phyloP scores from a whole-genome alignment of 768 basidiomycete species.

The Rickenella mellea region DNA sequence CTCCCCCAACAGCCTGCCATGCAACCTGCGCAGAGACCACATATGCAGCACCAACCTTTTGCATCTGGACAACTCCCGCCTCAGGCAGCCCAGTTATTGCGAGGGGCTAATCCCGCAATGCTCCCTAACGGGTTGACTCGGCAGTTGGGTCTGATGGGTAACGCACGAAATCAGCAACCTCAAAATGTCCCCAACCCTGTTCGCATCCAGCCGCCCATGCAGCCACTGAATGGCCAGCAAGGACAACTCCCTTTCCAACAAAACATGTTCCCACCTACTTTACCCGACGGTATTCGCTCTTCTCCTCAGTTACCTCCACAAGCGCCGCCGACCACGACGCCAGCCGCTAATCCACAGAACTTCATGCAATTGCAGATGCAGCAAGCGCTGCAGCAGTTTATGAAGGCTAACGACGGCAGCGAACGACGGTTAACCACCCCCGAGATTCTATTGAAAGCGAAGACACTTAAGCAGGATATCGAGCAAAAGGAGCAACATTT shows the following conservation, averaged over 20 bases:
- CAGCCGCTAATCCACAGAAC: constrained; percentile 3
- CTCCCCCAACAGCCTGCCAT: constrained; percentile 21
- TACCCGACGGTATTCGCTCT: constrained; percentile 38
- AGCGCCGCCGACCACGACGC: constrained; percentile 11
- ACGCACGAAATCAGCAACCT: constrained; percentile 33
- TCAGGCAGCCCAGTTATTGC: constrained; percentile 15
- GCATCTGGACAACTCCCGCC: constrained; percentile 25
- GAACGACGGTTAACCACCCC: background rate
- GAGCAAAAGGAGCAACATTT: too few species aligned
- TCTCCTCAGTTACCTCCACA: constrained; percentile 26
- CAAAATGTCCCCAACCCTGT: constrained; percentile 27
- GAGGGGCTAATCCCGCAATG: constrained; percentile 20
- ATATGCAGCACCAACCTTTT: too few species aligned
- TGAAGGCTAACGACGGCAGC: constrained; percentile 23
- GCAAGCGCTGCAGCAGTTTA: constrained; percentile 10
- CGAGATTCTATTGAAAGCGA: background rate
- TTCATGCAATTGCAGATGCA: constrained; percentile 5
- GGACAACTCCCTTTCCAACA: constrained; percentile 33
- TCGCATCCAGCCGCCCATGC: constrained; percentile 15
- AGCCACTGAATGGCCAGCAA: constrained; percentile 20
- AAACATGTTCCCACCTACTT: constrained; percentile 30
- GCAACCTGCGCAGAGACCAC: background rate
- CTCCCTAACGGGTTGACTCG: constrained; percentile 24
- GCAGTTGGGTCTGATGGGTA: constrained; percentile 37
- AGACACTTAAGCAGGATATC: too few species aligned